A percentile compares a stretch with the other conserved stretches of the same genome.
These are phyloP conservation scores for Lanmaoa pseudosensibilis DNA, from an alignment of 768 basidiomycete genomes.

Conservation along the genomic window DNA sequence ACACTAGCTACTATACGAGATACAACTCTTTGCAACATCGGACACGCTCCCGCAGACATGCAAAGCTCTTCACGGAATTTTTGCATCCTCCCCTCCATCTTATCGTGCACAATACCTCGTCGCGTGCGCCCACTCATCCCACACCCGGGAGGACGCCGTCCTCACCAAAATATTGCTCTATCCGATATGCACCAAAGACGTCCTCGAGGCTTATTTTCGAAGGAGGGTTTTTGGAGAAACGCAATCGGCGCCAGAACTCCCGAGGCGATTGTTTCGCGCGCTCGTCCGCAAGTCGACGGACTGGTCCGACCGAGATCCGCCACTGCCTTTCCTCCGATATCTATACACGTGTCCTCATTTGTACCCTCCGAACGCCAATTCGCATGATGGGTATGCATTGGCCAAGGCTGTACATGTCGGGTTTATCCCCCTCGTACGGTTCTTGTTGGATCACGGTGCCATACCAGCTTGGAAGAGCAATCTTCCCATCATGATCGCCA, in stretches of 20 bases:
- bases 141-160: conserved; percentile 19
- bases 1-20: conserved; percentile 70
- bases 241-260: conserved; percentile 47
- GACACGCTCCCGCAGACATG: conserved; percentile 60
- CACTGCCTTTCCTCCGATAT: conserved; percentile 63
- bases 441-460: conserved; percentile 72
- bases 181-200: conserved; percentile 38
- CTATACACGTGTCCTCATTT: conserved; percentile 46
- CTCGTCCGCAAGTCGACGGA: conserved; percentile 37
- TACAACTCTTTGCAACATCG: conserved; percentile 72
- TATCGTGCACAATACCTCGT: conserved; percentile 70
- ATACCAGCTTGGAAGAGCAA: conserved; percentile 61
- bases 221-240: not conserved
- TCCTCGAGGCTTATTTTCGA: conserved; percentile 49
- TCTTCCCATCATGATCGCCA: conserved; percentile 75
- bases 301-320: conserved; percentile 54
- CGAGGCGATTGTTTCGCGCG: conserved; percentile 63
- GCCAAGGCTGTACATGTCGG: conserved; percentile 71
- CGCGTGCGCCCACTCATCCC: conserved; percentile 29
- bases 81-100: conserved; percentile 52
- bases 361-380: conserved; percentile 52
- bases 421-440: conserved; percentile 62
- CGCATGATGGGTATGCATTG: conserved; percentile 80
- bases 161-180: conserved; percentile 50
- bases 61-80: conserved; percentile 51